Conservation (phyloP, 2,329 filamentous ascomycete genomes). For the Pezizomycotina sp. region DNA sequence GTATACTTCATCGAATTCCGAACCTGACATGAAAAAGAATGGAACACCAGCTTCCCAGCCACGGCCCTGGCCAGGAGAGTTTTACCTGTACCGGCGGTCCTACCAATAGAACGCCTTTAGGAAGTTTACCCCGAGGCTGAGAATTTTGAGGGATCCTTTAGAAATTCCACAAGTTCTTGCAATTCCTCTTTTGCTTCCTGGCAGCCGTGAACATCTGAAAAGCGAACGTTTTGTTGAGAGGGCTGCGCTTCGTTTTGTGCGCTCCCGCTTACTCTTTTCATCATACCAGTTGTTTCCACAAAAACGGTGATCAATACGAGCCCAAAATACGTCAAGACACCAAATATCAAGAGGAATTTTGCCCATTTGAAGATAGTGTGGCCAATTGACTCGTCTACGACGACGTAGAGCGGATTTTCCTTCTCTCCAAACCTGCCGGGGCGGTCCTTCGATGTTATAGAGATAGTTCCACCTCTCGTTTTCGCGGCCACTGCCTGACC, state of each 20-base stretch:
- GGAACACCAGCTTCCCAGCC: constrained; percentile 93
- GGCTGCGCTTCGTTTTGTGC: constrained; percentile 75
- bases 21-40: constrained; percentile 99
- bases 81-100: constrained; percentile 96
- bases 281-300: constrained; percentile 60
- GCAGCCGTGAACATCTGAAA: constrained; percentile 87
- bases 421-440: constrained; percentile 45
- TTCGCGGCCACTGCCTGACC: constrained; percentile 67
- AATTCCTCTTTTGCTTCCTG: constrained; percentile 97
- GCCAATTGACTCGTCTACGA: constrained; percentile 77
- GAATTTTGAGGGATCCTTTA: constrained; percentile 85
- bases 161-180: constrained; percentile 88
- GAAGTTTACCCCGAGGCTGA: constrained; percentile 82
- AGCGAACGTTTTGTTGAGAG: constrained; percentile 79
- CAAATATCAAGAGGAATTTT: constrained; percentile 68
- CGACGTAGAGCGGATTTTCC: constrained; percentile 78
- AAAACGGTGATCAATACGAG: constrained; percentile 65
- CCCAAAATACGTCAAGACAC: constrained; percentile 60
- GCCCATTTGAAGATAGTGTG: constrained; percentile 76
- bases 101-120: constrained; percentile 88
- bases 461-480: constrained; percentile 49
- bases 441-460: constrained; percentile 34
- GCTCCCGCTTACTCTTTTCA: constrained; percentile 59
- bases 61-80: constrained; percentile 89
- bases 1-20: constrained; percentile 96